A percentile compares a stretch with the other conserved stretches of the same genome.
These are phyloP conservation scores for Inga laurina DNA, from an alignment of 306 rosid species.

Conservation along the genomic window DNA sequence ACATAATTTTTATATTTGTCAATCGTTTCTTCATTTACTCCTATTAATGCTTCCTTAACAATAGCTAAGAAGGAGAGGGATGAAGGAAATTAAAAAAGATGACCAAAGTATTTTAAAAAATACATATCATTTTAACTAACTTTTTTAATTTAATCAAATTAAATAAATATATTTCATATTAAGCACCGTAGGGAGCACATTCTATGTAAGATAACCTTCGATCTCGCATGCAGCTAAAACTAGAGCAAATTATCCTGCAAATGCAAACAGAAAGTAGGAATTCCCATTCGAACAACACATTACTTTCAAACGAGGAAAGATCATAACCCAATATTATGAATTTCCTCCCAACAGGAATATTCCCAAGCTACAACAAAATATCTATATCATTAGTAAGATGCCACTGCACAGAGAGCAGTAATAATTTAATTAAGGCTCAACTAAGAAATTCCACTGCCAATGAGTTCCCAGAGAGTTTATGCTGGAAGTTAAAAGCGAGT, in stretches of 20 bases:
- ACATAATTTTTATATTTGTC: too few relatives aligned
- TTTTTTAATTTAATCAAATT: too few relatives aligned
- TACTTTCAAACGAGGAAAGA: background rate
- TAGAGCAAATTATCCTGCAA: background rate
- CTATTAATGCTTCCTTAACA: too few relatives aligned
- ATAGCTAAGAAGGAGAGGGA: too few relatives aligned
- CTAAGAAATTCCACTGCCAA: background rate
- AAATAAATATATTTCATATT: too few relatives aligned
- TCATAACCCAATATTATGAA: background rate
- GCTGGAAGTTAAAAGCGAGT: background rate
- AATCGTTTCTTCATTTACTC: too few relatives aligned
- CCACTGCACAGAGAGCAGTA: background rate
- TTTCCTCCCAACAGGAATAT: background rate
- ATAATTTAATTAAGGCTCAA: background rate
- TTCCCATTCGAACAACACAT: background rate
- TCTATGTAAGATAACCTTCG: background rate
- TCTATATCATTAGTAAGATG: background rate
- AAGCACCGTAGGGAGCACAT: background rate
- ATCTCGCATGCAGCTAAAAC: background rate
- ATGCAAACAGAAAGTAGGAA: background rate
- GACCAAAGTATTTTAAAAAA: too few relatives aligned
- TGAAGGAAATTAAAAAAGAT: too few relatives aligned
- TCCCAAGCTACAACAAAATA: background rate
- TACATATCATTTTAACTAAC: too few relatives aligned
- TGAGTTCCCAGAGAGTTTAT: background rate